Conservation (phyloP, 2,329 filamentous ascomycete species). For the Zasmidium angulare region DNA sequence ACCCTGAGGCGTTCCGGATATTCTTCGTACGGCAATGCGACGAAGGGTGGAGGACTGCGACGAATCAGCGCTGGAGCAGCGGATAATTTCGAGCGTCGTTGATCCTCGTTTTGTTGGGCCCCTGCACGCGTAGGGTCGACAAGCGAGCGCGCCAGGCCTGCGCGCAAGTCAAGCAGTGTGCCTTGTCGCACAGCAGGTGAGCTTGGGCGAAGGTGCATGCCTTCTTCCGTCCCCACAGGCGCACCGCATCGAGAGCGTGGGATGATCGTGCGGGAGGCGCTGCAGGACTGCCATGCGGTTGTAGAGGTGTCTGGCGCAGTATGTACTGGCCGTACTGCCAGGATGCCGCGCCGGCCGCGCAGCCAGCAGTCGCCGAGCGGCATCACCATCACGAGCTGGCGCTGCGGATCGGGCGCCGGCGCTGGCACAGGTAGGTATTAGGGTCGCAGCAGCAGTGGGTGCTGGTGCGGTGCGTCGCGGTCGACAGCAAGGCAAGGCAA, state of each 20-base stretch:
- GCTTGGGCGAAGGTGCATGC: not conserved
- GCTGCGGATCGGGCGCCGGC: not conserved
- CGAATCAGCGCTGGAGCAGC: not conserved
- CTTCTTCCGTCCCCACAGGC: not conserved
- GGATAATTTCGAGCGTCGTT: not conserved
- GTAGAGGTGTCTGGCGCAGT: not conserved
- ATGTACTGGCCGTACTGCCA: too few species aligned
- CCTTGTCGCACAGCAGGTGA: not conserved
- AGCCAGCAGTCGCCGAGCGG: too few species aligned
- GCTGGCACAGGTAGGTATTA: too few species aligned
- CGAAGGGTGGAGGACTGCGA: not conserved
- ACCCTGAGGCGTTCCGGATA: constrained; percentile 6
- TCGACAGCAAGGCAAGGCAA: too few species aligned
- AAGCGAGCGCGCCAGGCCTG: not conserved
- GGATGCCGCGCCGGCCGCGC: too few species aligned
- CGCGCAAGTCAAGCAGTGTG: not conserved
- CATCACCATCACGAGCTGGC: not conserved
- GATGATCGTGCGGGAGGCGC: not conserved
- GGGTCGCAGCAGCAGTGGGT: too few species aligned
- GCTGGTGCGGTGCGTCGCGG: too few species aligned
- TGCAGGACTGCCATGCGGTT: too few species aligned
- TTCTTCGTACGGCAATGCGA: constrained; percentile 5
- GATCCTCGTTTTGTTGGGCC: not conserved
- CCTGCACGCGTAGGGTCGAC: constrained; percentile 1
- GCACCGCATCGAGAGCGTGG: not conserved